phyloP scores from a whole-genome alignment of 495 filamentous ascomycete species.

The Aspergillus campestris region DNA sequence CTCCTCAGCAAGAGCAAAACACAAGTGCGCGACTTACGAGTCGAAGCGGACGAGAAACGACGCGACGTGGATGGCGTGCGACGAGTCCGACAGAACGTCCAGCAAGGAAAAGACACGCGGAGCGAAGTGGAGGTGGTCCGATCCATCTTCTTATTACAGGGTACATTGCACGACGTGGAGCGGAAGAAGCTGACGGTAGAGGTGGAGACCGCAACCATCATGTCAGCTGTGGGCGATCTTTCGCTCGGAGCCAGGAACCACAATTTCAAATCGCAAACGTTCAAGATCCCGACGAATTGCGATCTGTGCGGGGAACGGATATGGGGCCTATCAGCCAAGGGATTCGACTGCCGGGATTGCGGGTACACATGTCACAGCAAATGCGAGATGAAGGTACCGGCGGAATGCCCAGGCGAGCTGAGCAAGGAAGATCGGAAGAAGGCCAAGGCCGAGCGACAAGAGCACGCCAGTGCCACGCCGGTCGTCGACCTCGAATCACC shows the following conservation, averaged over 20 bases:
- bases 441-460: constrained; percentile 73
- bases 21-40: constrained; percentile 66
- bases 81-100: constrained; percentile 60
- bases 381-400: constrained; percentile 97
- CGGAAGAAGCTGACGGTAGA: constrained; percentile 79
- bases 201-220: constrained; percentile 85
- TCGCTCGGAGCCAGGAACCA: constrained; percentile 87
- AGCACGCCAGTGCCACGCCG: constrained; percentile 56
- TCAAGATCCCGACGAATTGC: constrained; percentile 98
- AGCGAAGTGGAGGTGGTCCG: constrained; percentile 74
- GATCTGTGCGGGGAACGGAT: constrained; percentile 93
- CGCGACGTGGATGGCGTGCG: constrained; percentile 72
- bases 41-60: constrained; percentile 74
- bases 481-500: constrained; percentile 25
- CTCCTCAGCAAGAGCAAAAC: constrained; percentile 81
- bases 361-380: constrained; percentile 98
- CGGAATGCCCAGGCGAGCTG: constrained; percentile 89
- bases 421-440: constrained; percentile 92
- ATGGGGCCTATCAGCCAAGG: constrained; percentile 93
- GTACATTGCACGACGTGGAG: constrained; percentile 79
- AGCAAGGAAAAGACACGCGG: constrained; percentile 73
- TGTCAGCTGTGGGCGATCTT: constrained; percentile 76
- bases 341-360: constrained; percentile 89
- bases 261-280: constrained; percentile 93
- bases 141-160: constrained; percentile 68